phyloP scores from a whole-genome alignment of 805 yeast genomes.

The Candida tibetensis region DNA sequence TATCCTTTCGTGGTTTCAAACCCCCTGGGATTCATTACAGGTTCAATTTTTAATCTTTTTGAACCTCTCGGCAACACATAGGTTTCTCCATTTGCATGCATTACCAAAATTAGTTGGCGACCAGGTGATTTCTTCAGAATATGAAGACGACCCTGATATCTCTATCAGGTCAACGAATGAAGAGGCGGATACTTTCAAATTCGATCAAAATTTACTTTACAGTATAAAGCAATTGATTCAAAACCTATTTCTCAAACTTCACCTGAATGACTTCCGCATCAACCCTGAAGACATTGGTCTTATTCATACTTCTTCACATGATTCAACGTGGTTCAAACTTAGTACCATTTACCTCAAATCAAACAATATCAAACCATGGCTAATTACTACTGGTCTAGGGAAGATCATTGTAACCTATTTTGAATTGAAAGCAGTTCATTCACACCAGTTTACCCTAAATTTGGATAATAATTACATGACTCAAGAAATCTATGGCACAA shows the following conservation, averaged over 20 bases:
- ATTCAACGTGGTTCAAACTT: slow-evolving; percentile 25
- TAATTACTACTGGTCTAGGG: slow-evolving; percentile 33
- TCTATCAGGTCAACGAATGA: slow-evolving; percentile 8
- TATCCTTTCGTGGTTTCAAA: slow-evolving; percentile 31
- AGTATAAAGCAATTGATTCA: slow-evolving; percentile 23
- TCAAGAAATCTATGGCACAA: not conserved
- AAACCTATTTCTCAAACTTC: slow-evolving; percentile 16
- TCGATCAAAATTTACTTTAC: slow-evolving; percentile 12
- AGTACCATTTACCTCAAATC: slow-evolving; percentile 21
- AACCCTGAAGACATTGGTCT: slow-evolving; percentile 13
- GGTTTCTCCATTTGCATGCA: slow-evolving; percentile 28
- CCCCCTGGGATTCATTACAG: slow-evolving; percentile 42
- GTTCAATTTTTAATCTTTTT: slow-evolving; percentile 46
- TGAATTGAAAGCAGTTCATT: slow-evolving; percentile 14
- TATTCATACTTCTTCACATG: not conserved
- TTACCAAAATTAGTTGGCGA: slow-evolving; percentile 27
- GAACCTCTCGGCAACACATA: slow-evolving; percentile 39
- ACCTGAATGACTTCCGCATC: slow-evolving; percentile 11
- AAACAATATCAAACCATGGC: slow-evolving; percentile 35
- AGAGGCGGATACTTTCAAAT: slow-evolving; percentile 2
- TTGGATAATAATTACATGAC: not conserved
- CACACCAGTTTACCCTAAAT: slow-evolving; percentile 2
- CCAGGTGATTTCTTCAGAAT: slow-evolving; percentile 7
- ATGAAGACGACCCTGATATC: slow-evolving; percentile 9
- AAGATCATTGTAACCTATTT: slow-evolving; percentile 32